Conservation (phyloP, 106 monocot species). For the Cymbidium sinense region DNA sequence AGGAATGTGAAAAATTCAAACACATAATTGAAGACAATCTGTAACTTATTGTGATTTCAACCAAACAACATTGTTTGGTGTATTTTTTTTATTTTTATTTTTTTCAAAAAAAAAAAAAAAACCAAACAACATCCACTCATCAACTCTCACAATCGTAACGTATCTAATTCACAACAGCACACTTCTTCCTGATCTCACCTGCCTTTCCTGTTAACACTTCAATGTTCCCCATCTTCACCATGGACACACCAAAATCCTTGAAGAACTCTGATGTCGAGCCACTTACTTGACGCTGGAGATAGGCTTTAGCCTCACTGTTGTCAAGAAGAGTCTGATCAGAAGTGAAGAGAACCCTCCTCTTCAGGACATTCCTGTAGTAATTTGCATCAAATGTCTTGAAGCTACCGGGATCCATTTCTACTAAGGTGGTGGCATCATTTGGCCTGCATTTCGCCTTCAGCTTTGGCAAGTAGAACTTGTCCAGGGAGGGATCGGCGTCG, state of each 20-base stretch:
- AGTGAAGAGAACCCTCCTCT: conserved; percentile 33
- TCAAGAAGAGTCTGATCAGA: conserved; percentile 41
- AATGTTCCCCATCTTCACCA: conserved; percentile 46
- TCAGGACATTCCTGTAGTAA: conserved; percentile 34
- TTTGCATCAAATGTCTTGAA: conserved; percentile 34
- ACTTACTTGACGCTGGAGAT: neutral
- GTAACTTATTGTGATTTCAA: neutral
- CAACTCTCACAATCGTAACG: neutral
- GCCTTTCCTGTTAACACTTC: conserved; percentile 38
- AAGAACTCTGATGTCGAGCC: conserved; percentile 12
- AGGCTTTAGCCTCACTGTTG: conserved; percentile 12
- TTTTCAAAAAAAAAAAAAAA: no score
- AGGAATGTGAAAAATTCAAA: neutral
- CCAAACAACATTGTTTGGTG: no score
- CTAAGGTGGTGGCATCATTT: conserved; percentile 30
- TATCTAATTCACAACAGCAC: conserved; percentile 27
- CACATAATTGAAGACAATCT: neutral
- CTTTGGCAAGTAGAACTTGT: conserved; percentile 21
- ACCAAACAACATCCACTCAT: neutral
- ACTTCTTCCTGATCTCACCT: conserved; percentile 52
- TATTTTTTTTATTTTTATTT: no score
- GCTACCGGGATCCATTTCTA: conserved; percentile 54
- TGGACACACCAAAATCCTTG: conserved; percentile 20
- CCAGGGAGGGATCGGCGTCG: conserved; percentile 42
- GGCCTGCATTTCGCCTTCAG: conserved; percentile 39